phyloP scores from a whole-genome alignment of 495 filamentous ascomycete species.

The Aspergillus hancockii region DNA sequence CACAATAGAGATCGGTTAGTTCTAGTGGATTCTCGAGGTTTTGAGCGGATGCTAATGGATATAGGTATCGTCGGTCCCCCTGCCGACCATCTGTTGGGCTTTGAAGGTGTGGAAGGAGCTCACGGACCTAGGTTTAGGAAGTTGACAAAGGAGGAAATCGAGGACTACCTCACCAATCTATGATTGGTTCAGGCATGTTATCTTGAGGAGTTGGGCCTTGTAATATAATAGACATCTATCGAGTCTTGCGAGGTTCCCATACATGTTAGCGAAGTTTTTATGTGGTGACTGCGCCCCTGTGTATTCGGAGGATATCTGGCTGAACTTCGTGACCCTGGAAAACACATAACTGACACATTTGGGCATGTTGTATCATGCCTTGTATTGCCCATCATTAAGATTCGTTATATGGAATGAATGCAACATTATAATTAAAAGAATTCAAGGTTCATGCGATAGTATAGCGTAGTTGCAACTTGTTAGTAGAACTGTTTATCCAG shows the following conservation, averaged over 20 bases:
- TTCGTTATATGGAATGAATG: constrained; percentile 5
- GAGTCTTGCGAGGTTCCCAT: constrained; percentile 27
- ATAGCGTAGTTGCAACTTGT: neutral
- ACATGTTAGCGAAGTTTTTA: constrained; percentile 11
- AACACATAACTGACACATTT: neutral
- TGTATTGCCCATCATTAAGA: constrained; percentile 1
- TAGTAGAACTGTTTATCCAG: neutral
- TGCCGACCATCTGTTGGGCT: constrained; percentile 87
- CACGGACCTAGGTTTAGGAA: constrained; percentile 93
- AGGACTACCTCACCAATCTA: constrained; percentile 98
- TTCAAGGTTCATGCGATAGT: neutral
- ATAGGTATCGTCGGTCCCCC: constrained; percentile 92
- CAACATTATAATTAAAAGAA: neutral
- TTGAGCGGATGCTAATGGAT: constrained; percentile 31
- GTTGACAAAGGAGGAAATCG: constrained; percentile 95
- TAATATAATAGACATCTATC: constrained; percentile 29
- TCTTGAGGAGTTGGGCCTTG: constrained; percentile 15
- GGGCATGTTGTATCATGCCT: neutral
- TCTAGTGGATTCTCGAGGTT: neutral
- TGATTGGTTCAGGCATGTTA: constrained; percentile 37
- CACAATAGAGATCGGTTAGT: constrained; percentile 94
- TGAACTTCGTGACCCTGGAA: neutral
- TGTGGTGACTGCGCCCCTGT: neutral
- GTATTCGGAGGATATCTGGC: constrained; percentile 1
- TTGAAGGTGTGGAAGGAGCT: constrained; percentile 87